Evolutionary conservation across 352 stramenopile genomes (phyloP), one percentile per base, ranked within the genome.

Genomic region (Phytopythium aichiense): DNA sequence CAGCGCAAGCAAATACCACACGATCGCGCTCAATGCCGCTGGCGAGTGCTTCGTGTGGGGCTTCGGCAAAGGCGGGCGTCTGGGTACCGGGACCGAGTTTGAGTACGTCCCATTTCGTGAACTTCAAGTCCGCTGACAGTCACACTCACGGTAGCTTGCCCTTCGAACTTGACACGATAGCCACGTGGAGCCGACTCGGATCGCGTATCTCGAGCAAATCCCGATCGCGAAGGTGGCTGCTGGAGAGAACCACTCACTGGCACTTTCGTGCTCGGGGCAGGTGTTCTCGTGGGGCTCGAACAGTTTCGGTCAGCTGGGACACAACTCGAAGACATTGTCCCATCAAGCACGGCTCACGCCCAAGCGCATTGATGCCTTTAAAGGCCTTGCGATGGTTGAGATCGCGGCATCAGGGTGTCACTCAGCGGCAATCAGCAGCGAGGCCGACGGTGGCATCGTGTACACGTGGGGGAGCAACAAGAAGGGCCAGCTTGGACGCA

Each of bases 211-310:
- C 13, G 67, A 73, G 11, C 74, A 76, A 9, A 88, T 86, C 56
- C 75, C 79, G 33, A 81, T 94, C 37, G 65, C 72, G 31, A 84
- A 84, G 52, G 81, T 92, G 7, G 79, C 79, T 31, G 85, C 85
- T 16, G 85, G 85, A 25, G 85, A 94, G 57, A 94, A 92, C 63
- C 85, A 94, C 67, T 88, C 83, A 22, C 62, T 94, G 38, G 86
- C 82, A 35, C 72, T 94, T 7, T 87, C 86, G 2, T 64, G 65
- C 11, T 79, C 64, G 3, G 86, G 86, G 2, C 79, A 92, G 60
- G 68, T 94, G 22, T 93, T 85, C 46, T 90, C 86, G 0, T 94
- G 86, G 84, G 86, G 86, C n/a, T 88, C 82, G 30, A 92, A 92
- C 43, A 89, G 81, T 55, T 92, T 90, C 55, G 82, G 84, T 7